phyloP scores from a whole-genome alignment of 768 basidiomycete species.

The Mycena polygramma region DNA sequence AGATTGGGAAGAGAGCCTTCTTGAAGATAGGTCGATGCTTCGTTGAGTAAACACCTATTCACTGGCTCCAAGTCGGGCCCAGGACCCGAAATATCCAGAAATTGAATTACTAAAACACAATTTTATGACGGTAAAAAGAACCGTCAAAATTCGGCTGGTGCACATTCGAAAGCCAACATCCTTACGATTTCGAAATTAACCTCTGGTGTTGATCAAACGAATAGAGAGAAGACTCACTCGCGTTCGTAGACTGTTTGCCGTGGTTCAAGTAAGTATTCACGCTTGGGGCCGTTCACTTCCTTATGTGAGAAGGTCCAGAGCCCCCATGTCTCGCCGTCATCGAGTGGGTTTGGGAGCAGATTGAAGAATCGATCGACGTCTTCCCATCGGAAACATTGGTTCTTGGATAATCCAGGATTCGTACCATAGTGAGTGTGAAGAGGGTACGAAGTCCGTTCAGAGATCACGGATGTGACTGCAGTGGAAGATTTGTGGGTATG shows the following conservation, averaged over 20 bases:
- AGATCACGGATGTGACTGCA: not conserved
- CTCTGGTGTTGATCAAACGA: too few species aligned
- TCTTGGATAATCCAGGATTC: not conserved
- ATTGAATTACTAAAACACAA: too few species aligned
- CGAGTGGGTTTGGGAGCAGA: not conserved
- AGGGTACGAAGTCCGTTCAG: not conserved
- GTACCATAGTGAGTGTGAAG: not conserved
- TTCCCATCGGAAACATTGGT: not conserved
- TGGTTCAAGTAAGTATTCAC: not conserved
- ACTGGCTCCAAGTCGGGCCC: too few species aligned
- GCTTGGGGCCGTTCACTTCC: not conserved
- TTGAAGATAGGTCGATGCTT: too few species aligned
- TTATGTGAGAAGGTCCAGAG: not conserved
- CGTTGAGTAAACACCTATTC: too few species aligned
- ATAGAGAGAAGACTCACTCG: not conserved
- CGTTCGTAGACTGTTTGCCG: not conserved
- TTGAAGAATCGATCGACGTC: not conserved
- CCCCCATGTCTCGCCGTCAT: not conserved
- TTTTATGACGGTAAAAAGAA: too few species aligned
- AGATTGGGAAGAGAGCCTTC: too few species aligned
- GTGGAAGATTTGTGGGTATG: not conserved
- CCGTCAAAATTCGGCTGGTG: not conserved
- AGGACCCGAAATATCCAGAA: too few species aligned
- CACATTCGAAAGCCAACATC: not conserved
- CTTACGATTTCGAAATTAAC: not conserved